Evolutionary conservation across 345 rosid species (phyloP).

Genomic region (Acer saccharum): DNA sequence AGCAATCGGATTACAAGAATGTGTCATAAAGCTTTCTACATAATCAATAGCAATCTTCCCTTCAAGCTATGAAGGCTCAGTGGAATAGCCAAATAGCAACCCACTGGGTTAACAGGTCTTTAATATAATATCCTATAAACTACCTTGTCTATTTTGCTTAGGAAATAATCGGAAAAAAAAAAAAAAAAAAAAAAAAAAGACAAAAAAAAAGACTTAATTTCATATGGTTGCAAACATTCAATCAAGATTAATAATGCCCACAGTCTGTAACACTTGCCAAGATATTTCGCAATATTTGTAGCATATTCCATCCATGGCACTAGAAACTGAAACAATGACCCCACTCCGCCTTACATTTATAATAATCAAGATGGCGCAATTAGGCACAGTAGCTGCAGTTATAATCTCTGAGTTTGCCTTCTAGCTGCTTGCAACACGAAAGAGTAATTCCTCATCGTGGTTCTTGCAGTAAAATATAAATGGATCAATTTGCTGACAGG

Average conservation of each 20-base stretch:
- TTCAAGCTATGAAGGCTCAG: constrained; percentile 1
- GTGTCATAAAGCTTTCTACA: background rate
- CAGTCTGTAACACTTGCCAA: background rate
- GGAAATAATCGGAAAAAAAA: background rate
- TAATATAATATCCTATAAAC: background rate
- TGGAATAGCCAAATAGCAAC: constrained; percentile 6
- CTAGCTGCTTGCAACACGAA: constrained; percentile 29
- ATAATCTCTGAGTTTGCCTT: constrained; percentile 35
- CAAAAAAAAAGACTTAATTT: background rate
- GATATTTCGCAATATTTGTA: background rate
- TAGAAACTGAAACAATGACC: constrained; percentile 1
- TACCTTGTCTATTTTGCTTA: background rate
- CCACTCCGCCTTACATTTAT: constrained; percentile 31
- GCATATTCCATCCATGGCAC: constrained; percentile 9
- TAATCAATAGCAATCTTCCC: background rate
- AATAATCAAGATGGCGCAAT: constrained; percentile 25
- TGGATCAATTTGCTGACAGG: constrained; percentile 11
- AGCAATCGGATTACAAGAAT: constrained; percentile 9
- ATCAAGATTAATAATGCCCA: background rate
- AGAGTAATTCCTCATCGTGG: constrained; percentile 33
- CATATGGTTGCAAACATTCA: background rate
- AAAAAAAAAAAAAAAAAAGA: too few relatives aligned
- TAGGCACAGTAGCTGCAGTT: constrained; percentile 32
- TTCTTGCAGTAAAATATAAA: constrained; percentile 21
- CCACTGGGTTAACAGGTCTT: background rate